phyloP scores from a whole-genome alignment of 768 basidiomycete genomes.

The Lentinus brumalis region DNA sequence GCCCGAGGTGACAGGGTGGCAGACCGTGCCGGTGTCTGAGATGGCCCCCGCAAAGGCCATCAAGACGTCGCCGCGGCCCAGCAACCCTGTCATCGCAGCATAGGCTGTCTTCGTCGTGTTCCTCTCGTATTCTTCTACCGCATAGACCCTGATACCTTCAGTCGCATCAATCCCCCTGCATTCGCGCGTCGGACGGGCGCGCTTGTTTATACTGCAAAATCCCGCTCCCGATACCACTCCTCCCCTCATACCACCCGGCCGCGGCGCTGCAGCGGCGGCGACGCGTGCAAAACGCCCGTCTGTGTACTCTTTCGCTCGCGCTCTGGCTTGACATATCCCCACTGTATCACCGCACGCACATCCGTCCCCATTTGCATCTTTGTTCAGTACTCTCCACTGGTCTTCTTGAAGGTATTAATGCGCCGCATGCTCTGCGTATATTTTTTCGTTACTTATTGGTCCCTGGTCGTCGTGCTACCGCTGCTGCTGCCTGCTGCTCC shows the following conservation, averaged over 20 bases:
- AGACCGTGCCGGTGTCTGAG: conserved; percentile 33
- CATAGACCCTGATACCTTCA: conserved; percentile 18
- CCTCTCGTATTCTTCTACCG: neutral
- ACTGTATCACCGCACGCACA: conserved; percentile 23
- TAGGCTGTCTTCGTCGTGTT: conserved; percentile 10
- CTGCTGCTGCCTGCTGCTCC: neutral
- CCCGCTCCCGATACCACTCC: conserved; percentile 18
- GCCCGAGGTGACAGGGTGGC: conserved; percentile 40
- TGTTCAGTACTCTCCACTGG: conserved; percentile 16
- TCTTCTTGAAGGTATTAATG: conserved; percentile 23
- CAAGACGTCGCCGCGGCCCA: conserved; percentile 25
- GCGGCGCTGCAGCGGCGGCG: conserved; percentile 13
- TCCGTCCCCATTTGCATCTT: conserved; percentile 14
- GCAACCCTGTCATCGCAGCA: conserved; percentile 27
- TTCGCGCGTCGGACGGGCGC: conserved; percentile 18
- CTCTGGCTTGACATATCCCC: conserved; percentile 11
- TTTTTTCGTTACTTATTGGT: conserved; percentile 28
- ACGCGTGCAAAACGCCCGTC: conserved; percentile 19
- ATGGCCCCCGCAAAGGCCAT: conserved; percentile 24
- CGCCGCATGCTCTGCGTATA: conserved; percentile 9
- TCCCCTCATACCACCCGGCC: conserved; percentile 17
- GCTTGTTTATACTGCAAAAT: conserved; percentile 22
- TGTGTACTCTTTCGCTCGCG: conserved; percentile 20
- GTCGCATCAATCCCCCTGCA: neutral
- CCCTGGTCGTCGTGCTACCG: neutral